Percentiles rank a stretch among this genome's conserved stretches.
Conservation (phyloP, 495 filamentous ascomycete genomes). For the Hyaloscypha variabilis region DNA sequence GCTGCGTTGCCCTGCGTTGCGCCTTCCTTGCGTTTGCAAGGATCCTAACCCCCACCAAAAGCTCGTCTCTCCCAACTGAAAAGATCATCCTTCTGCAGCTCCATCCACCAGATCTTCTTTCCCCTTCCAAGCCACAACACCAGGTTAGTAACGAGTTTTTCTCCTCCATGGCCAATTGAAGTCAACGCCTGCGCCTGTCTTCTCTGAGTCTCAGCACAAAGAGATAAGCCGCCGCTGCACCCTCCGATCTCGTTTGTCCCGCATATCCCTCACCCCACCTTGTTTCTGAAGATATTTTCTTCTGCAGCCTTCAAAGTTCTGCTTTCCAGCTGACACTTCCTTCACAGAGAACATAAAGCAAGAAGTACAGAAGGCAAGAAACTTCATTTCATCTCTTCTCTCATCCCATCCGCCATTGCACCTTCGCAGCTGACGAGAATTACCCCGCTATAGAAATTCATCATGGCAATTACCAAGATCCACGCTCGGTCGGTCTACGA, state of each 20-base stretch:
- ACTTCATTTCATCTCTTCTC: constrained; percentile 1
- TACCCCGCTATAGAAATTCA: constrained; percentile 32
- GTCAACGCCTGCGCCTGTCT: not conserved
- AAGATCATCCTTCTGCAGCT: constrained; percentile 15
- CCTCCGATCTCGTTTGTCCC: constrained; percentile 26
- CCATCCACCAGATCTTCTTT: constrained; percentile 5
- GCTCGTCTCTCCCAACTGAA: constrained; percentile 16
- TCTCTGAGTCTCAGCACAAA: not conserved
- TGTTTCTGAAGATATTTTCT: constrained; percentile 23
- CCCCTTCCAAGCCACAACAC: constrained; percentile 18
- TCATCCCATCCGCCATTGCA: not conserved
- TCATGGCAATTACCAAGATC: constrained; percentile 97
- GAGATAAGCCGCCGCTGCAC: constrained; percentile 24
- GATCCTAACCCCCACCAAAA: constrained; percentile 20
- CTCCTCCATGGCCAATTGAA: constrained; percentile 6
- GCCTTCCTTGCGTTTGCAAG: not conserved
- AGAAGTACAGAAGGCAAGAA: constrained; percentile 21
- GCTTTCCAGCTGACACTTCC: constrained; percentile 25
- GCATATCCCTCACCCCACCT: constrained; percentile 29
- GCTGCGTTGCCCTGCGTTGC: not conserved
- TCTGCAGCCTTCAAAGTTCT: constrained; percentile 18
- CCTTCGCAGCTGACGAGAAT: constrained; percentile 18
- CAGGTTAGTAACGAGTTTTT: constrained; percentile 17
- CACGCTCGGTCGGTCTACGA: constrained; percentile 99
- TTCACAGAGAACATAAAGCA: constrained; percentile 10